Conservation (phyloP, 2,329 filamentous ascomycete genomes). For the Cylindrodendrum hubeiense region DNA sequence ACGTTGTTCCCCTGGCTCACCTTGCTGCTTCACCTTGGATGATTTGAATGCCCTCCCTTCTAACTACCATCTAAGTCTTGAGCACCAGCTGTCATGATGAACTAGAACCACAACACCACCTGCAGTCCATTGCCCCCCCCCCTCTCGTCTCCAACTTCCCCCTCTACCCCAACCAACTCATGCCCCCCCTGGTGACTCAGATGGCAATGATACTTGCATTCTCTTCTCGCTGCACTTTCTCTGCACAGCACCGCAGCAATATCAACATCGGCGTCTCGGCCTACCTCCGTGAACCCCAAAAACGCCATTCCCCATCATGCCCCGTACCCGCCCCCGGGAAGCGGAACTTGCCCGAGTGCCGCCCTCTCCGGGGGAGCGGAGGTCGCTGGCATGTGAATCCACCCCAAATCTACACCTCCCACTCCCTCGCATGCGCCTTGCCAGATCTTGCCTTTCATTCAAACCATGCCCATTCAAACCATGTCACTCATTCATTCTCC, state of each 20-base stretch:
- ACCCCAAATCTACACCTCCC: constrained; percentile 4
- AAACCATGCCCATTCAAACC: not conserved
- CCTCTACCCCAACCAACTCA: not conserved
- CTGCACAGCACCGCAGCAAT: constrained; percentile 7
- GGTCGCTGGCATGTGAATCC: constrained; percentile 48
- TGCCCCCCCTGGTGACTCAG: not conserved
- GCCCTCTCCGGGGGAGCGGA: constrained; percentile 46
- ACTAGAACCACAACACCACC: too few relatives aligned
- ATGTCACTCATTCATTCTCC: not conserved
- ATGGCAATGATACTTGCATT: not conserved
- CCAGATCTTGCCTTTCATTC: not conserved
- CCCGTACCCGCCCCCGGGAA: constrained; percentile 32
- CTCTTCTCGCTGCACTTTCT: not conserved
- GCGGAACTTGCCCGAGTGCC: constrained; percentile 45
- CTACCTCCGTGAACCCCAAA: constrained; percentile 38
- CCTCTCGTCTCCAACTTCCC: not conserved
- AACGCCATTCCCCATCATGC: constrained; percentile 16
- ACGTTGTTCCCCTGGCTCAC: not conserved
- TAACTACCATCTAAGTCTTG: not conserved
- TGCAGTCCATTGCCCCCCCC: not conserved
- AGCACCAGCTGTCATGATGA: not conserved
- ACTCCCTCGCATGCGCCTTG: too few relatives aligned
- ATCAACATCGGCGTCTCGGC: constrained; percentile 32
- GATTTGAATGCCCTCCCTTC: not conserved
- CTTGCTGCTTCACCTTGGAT: not conserved